Evolutionary conservation across 495 filamentous ascomycete species (phyloP).

Genomic region (Hapsidospora chrysogenum): DNA sequence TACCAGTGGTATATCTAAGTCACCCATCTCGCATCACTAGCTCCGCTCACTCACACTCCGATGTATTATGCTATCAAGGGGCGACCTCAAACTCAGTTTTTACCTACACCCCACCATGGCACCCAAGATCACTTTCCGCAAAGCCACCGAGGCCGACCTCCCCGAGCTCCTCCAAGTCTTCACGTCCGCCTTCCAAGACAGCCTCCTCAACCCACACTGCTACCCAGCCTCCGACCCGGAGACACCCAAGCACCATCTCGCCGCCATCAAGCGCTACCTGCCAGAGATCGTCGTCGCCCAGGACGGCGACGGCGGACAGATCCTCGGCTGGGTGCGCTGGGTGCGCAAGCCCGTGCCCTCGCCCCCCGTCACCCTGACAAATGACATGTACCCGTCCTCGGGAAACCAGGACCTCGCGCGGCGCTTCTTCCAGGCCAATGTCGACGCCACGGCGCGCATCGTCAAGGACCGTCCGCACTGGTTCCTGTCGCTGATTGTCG

Average conservation of each 20-base stretch:
- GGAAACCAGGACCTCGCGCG: background rate
- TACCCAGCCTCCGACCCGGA: background rate
- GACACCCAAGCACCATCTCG: background rate
- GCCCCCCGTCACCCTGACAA: too few relatives aligned
- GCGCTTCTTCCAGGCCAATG: background rate
- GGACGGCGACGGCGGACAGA: background rate
- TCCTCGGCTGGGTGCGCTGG: background rate
- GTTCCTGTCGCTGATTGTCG: background rate
- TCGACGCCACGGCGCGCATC: background rate
- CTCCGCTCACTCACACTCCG: too few relatives aligned
- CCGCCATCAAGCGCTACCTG: background rate
- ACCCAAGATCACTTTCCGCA: background rate
- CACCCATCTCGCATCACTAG: too few relatives aligned
- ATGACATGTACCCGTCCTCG: background rate
- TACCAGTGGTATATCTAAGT: too few relatives aligned
- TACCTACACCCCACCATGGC: background rate
- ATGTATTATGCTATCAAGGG: too few relatives aligned
- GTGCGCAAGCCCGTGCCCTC: background rate
- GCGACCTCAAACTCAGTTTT: too few relatives aligned
- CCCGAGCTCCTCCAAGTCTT: background rate
- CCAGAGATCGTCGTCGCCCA: background rate
- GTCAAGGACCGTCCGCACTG: background rate
- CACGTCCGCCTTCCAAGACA: background rate
- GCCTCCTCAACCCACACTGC: background rate
- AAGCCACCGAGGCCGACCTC: background rate